phyloP scores from a whole-genome alignment of 306 rosid genomes.

The Potentilla sterilis region DNA sequence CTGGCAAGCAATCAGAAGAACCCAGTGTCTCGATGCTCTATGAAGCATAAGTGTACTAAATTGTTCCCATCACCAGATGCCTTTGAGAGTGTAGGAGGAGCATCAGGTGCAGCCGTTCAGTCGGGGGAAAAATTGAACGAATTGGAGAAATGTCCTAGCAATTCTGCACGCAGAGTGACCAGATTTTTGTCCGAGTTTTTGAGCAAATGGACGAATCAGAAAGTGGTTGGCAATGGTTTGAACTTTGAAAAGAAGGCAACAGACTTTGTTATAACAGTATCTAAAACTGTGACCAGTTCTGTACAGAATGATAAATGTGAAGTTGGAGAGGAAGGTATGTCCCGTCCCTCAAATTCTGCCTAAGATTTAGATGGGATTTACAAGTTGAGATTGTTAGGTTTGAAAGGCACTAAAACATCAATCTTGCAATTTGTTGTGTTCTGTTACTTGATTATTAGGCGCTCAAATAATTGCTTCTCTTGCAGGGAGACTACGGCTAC shows the following conservation, averaged over 20 bases:
- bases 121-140: conserved; percentile 14
- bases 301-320: conserved; percentile 4
- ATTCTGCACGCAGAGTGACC: conserved; percentile 19
- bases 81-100: conserved; percentile 19
- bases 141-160: conserved; percentile 13
- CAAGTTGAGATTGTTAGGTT: not conserved
- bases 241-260: conserved; percentile 9
- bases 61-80: conserved; percentile 17
- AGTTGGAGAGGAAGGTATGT: not conserved
- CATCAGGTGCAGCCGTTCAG: conserved; percentile 27
- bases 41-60: conserved; percentile 15
- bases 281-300: not conserved
- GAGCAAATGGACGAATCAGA: conserved; percentile 20
- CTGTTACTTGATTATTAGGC: not conserved
- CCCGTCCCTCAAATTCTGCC: not conserved
- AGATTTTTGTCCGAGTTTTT: conserved; percentile 10
- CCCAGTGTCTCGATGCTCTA: conserved; percentile 24
- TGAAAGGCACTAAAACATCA: not conserved
- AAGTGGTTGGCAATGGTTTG: not conserved
- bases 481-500: conserved; percentile 71
- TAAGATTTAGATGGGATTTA: not conserved
- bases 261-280: not conserved
- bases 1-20: conserved; percentile 17
- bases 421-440: not conserved
- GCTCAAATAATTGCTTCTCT: conserved; percentile 7